Evolutionary conservation across 2,329 filamentous ascomycete genomes (phyloP).

Genomic region (Lecanoromycetidae sp.): DNA sequence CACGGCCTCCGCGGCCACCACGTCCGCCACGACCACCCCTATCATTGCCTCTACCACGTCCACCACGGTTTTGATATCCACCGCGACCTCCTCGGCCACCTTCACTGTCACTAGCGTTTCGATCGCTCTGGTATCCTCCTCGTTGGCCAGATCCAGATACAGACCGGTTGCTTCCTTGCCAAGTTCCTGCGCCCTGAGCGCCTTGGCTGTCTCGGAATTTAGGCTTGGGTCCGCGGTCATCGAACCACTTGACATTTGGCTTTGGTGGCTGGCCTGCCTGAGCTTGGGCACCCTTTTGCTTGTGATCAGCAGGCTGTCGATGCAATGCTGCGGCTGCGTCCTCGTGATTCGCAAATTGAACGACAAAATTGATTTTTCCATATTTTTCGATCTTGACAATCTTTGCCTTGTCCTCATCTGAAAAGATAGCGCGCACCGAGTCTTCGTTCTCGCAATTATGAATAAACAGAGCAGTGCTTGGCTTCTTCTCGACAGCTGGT

Average conservation of each 20-base stretch:
- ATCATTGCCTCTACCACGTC: slow-evolving; percentile 44
- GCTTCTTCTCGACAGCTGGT: slow-evolving; percentile 52
- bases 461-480: slow-evolving; percentile 77
- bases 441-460: slow-evolving; percentile 76
- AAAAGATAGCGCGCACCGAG: slow-evolving; percentile 68
- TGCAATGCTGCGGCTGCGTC: slow-evolving; percentile 71
- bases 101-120: slow-evolving; percentile 58
- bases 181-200: slow-evolving; percentile 41
- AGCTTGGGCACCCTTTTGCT: slow-evolving; percentile 36
- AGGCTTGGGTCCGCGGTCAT: slow-evolving; percentile 46
- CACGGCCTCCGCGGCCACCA: slow-evolving; percentile 44
- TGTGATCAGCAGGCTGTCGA: slow-evolving; percentile 61
- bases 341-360: slow-evolving; percentile 67
- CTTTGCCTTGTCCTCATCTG: slow-evolving; percentile 70
- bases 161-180: slow-evolving; percentile 47
- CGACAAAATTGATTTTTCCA: slow-evolving; percentile 69
- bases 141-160: slow-evolving; percentile 51
- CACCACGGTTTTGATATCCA: slow-evolving; percentile 45
- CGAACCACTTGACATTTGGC: slow-evolving; percentile 73
- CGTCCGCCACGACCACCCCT: slow-evolving; percentile 47
- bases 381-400: slow-evolving; percentile 62
- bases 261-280: slow-evolving; percentile 59
- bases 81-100: slow-evolving; percentile 49
- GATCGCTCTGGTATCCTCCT: slow-evolving; percentile 71
- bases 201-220: slow-evolving; percentile 36